phyloP scores from a whole-genome alignment of 768 basidiomycete genomes.

The Amanita brunnescens region DNA sequence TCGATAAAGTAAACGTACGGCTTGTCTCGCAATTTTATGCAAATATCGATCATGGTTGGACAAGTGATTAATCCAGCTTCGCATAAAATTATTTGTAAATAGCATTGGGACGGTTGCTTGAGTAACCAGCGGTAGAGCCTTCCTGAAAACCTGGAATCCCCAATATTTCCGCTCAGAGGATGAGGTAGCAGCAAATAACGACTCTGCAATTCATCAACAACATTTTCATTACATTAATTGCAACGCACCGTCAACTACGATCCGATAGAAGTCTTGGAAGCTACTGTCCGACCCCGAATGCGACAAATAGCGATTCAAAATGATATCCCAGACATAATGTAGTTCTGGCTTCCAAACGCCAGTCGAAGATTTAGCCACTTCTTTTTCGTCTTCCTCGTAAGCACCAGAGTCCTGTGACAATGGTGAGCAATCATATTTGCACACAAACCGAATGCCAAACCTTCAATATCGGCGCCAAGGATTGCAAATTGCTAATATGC shows the following conservation, averaged over 20 bases:
- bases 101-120: constrained; percentile 70
- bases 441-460: constrained; percentile 27
- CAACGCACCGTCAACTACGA: constrained; percentile 80
- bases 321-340: constrained; percentile 85
- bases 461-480: constrained; percentile 73
- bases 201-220: constrained; percentile 41
- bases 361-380: constrained; percentile 37
- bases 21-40: constrained; percentile 80
- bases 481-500: constrained; percentile 58
- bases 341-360: constrained; percentile 82
- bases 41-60: constrained; percentile 82
- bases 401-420: constrained; percentile 42
- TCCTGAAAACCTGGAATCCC: constrained; percentile 91
- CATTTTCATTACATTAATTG: neutral
- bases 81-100: constrained; percentile 93
- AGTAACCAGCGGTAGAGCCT: constrained; percentile 60
- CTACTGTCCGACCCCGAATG: constrained; percentile 38
- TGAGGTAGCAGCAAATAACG: constrained; percentile 75
- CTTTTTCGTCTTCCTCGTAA: constrained; percentile 45
- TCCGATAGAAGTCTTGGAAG: constrained; percentile 86
- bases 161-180: constrained; percentile 88
- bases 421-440: constrained; percentile 5
- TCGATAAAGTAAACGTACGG: constrained; percentile 38
- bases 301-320: constrained; percentile 69
- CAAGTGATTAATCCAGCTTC: constrained; percentile 94